Conservation (phyloP, 2,329 filamentous ascomycete genomes). For the Zelopaecilomyces penicillatus region DNA sequence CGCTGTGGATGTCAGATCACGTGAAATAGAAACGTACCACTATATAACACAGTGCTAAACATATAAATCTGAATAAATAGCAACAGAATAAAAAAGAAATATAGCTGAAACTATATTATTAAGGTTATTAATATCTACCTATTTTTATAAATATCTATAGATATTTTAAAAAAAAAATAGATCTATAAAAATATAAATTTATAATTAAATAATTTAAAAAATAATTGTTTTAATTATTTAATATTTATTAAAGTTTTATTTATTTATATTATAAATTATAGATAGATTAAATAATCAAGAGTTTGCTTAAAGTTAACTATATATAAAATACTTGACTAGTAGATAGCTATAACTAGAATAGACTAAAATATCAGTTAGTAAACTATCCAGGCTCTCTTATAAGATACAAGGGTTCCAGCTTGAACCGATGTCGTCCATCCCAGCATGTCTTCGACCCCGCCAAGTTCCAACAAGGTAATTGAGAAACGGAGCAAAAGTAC, state of each 20-base stretch:
- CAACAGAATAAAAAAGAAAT: neutral
- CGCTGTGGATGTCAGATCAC: neutral
- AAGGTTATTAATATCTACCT: neutral
- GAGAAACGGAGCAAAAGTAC: neutral
- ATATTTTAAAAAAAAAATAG: neutral
- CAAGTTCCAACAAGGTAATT: neutral
- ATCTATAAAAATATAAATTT: neutral
- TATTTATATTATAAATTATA: neutral
- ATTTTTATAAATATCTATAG: neutral
- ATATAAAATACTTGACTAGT: neutral
- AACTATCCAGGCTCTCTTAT: neutral
- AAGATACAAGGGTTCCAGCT: neutral
- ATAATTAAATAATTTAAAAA: neutral
- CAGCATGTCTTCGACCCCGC: no score
- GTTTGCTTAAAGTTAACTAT: neutral
- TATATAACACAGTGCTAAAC: no score
- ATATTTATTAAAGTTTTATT: neutral
- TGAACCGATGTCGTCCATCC: neutral
- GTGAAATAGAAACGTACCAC: no score
- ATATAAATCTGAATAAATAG: neutral
- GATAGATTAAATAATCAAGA: neutral
- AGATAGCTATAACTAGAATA: neutral
- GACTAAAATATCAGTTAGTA: neutral
- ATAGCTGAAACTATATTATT: constrained; percentile 1
- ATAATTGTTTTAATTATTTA: neutral